Base-by-base conservation (phyloP, 306 rosid species). In the Cajanus cajan region DNA sequence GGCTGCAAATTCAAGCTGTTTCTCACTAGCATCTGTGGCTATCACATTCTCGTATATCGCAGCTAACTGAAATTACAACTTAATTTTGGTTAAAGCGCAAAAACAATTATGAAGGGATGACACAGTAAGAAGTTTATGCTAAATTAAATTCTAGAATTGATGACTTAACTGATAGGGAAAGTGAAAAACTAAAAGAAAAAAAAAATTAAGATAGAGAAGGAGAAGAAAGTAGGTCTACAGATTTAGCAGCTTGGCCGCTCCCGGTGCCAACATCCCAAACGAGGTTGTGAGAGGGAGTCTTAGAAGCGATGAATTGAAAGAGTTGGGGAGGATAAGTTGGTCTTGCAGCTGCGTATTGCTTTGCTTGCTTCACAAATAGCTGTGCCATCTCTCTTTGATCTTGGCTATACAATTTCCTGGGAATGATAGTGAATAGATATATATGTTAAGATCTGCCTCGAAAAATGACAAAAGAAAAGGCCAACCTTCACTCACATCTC, bases 221-320 rank as follows among this genome's bases (percentile, higher is more conserved):
- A 24, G 15, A 64, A 16, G 51, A 66, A 66, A 34, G 47, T 8
- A 19, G 19, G 7, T 8, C 0, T 14, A 94, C 97, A 7, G 90
- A 83, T 76, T 68, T 85, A 22, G 93, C 95, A 28, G 97, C 98
- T 77, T 94, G 98, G 77, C 97, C 97, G 22, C 78, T 92, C 48
- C 98, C 97, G 16, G 97, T 90, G 79, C 92, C 97, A 43, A 71
- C 96, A 44, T 94, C 98, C 98, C 98, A 92, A 3, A 79, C 97
- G 34, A 90, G 89, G 18, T 88, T 44, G 82, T 85, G 91, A 19
- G 57, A 50, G 4, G 88, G 85, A 0, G 96, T 89, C 50, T 87
- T 94, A 11, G 98, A 90, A 68, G 96, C 91, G 0, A 92, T 87
- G 77, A 87, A 92, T 14, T 75, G 78, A 41, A 90, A 94, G 47